Conservation (phyloP, 2,329 filamentous ascomycete species). For the Colletotrichum sp. region DNA sequence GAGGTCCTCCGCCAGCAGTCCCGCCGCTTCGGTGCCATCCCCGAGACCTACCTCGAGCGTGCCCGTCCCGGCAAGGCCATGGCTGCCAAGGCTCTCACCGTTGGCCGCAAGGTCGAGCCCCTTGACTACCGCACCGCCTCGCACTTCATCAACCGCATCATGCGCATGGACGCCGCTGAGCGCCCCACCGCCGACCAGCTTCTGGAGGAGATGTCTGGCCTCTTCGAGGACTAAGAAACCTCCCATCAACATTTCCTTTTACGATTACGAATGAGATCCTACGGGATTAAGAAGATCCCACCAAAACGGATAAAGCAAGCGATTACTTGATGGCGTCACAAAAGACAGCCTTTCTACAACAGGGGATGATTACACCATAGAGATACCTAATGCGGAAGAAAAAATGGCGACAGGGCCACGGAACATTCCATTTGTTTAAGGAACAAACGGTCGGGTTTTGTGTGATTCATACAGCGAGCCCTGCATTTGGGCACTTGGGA, state of each 20-base stretch:
- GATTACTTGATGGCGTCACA: not conserved
- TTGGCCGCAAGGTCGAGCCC: conserved; percentile 14
- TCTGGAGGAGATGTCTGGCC: conserved; percentile 15
- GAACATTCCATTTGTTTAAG: not conserved
- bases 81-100: conserved; percentile 11
- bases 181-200: conserved; percentile 16
- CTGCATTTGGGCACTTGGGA: not conserved
- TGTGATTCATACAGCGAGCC: not conserved
- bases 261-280: not conserved
- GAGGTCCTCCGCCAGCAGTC: conserved; percentile 19
- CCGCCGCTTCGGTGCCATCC: conserved; percentile 14
- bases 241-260: not conserved
- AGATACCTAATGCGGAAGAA: conserved; percentile 12
- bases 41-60: conserved; percentile 14
- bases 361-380: not conserved
- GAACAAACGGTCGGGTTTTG: not conserved
- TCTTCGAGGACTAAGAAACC: conserved; percentile 4
- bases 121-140: conserved; percentile 15
- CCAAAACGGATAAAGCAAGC: not conserved
- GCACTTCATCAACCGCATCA: conserved; percentile 19
- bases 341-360: not conserved
- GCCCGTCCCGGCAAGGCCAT: conserved; percentile 18
- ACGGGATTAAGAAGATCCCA: not conserved
- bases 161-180: conserved; percentile 19
- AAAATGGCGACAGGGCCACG: not conserved